Conservation (phyloP, 2,329 filamentous ascomycete genomes). For the Trichoderma breve region DNA sequence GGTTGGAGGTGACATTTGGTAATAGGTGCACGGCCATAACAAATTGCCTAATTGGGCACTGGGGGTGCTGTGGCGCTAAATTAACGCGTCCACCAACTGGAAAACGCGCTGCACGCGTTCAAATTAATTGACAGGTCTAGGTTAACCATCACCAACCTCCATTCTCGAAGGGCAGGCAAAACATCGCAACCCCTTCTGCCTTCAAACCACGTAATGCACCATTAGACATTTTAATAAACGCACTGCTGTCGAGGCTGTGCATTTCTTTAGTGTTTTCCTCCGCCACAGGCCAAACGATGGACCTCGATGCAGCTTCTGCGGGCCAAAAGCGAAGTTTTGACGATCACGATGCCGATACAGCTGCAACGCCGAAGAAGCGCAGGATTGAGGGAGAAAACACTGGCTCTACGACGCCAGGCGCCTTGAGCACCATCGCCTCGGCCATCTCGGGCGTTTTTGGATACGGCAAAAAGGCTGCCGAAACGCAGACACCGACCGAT, state of each 20-base stretch:
- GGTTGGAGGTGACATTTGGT: neutral
- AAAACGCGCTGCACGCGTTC: slow-evolving; percentile 19
- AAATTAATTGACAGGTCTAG: slow-evolving; percentile 14
- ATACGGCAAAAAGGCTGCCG: slow-evolving; percentile 18
- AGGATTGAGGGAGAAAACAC: slow-evolving; percentile 31
- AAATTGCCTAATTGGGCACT: slow-evolving; percentile 7
- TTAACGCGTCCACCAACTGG: slow-evolving; percentile 13
- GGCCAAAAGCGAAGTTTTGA: slow-evolving; percentile 29
- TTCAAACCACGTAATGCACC: neutral
- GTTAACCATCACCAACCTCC: slow-evolving; percentile 8
- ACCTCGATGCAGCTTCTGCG: slow-evolving; percentile 25
- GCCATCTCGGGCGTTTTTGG: slow-evolving; percentile 32
- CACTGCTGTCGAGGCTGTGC: neutral
- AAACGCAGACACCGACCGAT: neutral
- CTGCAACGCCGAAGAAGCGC: slow-evolving; percentile 32
- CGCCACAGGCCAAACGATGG: slow-evolving; percentile 26
- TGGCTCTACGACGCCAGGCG: slow-evolving; percentile 30
- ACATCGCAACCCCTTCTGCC: neutral
- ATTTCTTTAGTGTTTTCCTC: neutral
- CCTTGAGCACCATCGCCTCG: slow-evolving; percentile 33
- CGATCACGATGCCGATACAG: slow-evolving; percentile 24
- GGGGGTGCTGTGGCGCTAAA: slow-evolving; percentile 10
- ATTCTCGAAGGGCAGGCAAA: neutral
- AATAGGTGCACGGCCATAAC: neutral
- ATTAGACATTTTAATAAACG: neutral